Percentiles rank a stretch among this genome's conserved stretches.
These are phyloP conservation scores for Hibiscus mutabilis DNA, from an alignment of 345 rosid species.

Conservation along the genomic window DNA sequence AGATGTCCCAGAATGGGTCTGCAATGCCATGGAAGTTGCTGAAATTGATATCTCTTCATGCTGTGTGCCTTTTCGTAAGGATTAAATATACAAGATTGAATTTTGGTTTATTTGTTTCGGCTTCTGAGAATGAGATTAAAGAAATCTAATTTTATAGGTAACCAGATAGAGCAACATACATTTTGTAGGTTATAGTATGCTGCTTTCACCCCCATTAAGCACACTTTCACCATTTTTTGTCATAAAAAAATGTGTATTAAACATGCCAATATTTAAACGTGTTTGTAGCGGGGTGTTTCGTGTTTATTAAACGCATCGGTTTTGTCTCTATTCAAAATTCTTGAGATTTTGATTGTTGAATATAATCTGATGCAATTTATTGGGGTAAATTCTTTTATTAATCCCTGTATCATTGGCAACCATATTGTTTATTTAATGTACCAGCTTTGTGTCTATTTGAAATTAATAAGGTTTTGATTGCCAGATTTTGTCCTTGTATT, in stretches of 20 bases:
- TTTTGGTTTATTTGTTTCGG: neutral
- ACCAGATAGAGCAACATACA: conserved; percentile 19
- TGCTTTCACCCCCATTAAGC: neutral
- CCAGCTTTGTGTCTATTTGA: too few relatives aligned
- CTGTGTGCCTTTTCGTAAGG: conserved; percentile 23
- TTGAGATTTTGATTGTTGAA: neutral
- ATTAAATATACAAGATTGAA: neutral
- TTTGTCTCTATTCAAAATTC: neutral
- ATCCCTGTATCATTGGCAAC: too few relatives aligned
- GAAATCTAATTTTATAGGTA: conserved; percentile 15
- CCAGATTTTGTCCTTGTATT: too few relatives aligned
- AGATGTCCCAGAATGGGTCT: conserved; percentile 71
- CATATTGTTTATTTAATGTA: too few relatives aligned
- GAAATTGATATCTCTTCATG: conserved; percentile 63
- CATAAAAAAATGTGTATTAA: neutral
- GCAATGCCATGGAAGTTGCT: conserved; percentile 85
- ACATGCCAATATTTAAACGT: too few relatives aligned
- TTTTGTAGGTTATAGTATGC: conserved; percentile 31
- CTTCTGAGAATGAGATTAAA: neutral
- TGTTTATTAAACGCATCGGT: too few relatives aligned
- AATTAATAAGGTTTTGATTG: too few relatives aligned
- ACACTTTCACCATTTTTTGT: neutral
- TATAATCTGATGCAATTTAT: too few relatives aligned
- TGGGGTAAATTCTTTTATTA: too few relatives aligned
- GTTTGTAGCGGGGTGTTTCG: neutral